Conservation (phyloP, 1,284 basidiomycete genomes). For the Sporisorium sorghi region DNA sequence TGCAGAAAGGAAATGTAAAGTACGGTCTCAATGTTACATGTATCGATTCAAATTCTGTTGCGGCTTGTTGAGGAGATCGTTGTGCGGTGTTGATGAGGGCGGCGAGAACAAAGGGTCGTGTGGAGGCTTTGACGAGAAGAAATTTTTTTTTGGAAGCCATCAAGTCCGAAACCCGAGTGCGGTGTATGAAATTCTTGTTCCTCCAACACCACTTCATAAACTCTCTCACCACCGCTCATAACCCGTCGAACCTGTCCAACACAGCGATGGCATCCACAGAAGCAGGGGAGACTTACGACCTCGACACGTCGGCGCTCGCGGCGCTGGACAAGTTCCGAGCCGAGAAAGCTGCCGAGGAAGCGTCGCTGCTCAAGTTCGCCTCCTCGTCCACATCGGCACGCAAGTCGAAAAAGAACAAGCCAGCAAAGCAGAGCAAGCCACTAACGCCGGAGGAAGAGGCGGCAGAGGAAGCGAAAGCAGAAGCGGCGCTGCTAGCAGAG, state of each 20-base stretch:
- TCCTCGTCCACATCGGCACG: constrained; percentile 24
- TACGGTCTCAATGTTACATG: no score
- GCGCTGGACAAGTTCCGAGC: constrained; percentile 61
- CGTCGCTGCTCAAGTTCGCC: constrained; percentile 45
- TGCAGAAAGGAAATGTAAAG: no score
- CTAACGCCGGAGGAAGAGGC: constrained; percentile 27
- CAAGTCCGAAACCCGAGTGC: constrained; percentile 18
- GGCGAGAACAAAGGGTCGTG: no score
- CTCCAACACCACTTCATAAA: neutral
- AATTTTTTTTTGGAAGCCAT: neutral
- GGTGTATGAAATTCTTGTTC: neutral
- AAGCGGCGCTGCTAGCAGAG: constrained; percentile 57
- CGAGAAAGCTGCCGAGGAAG: constrained; percentile 61
- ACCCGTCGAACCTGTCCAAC: neutral
- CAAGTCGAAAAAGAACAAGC: constrained; percentile 17
- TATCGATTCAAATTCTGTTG: no score
- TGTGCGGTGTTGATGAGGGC: neutral
- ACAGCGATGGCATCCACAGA: neutral
- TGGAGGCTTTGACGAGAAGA: neutral
- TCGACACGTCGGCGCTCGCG: constrained; percentile 66
- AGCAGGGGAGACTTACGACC: constrained; percentile 19
- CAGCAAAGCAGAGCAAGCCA: constrained; percentile 19
- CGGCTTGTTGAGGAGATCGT: no score
- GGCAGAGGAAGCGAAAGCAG: constrained; percentile 39
- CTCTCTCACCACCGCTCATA: neutral